Evolutionary conservation across 768 basidiomycete species (phyloP).

Genomic region (Trametes maxima): DNA sequence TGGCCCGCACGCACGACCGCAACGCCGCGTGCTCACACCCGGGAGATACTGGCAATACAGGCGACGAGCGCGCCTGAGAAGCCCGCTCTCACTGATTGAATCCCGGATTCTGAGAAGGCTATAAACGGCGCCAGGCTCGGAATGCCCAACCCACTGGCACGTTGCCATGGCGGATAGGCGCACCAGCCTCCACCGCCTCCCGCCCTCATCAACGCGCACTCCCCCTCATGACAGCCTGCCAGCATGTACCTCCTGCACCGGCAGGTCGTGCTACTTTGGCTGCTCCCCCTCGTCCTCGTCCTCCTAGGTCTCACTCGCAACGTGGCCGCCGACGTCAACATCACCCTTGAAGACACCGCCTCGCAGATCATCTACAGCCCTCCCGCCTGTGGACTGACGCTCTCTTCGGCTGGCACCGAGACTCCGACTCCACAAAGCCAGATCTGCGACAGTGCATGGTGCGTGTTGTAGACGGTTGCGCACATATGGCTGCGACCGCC

Average conservation of each 20-base stretch:
- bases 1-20: no score
- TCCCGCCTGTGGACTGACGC: conserved; percentile 24
- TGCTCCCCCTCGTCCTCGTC: conserved; percentile 5
- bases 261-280: conserved; percentile 12
- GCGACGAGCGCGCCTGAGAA: no score
- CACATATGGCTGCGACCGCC: no score
- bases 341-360: conserved; percentile 27
- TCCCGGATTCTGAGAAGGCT: conserved; percentile 6
- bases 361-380: conserved; percentile 28
- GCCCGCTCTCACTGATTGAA: background rate
- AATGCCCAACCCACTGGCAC: conserved; percentile 14
- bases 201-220: conserved; percentile 10
- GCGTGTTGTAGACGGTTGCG: background rate
- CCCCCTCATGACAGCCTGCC: conserved; percentile 21
- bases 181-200: conserved; percentile 10
- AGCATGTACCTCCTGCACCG: conserved; percentile 19
- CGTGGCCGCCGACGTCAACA: conserved; percentile 16
- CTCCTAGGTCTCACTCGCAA: background rate
- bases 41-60: no score
- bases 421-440: background rate
- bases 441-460: conserved; percentile 26
- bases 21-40: no score
- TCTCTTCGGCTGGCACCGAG: conserved; percentile 16
- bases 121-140: conserved; percentile 18
- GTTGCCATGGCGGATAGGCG: conserved; percentile 24